Percentiles rank a stretch among this genome's conserved stretches.
phyloP scores from a whole-genome alignment of 2,329 filamentous ascomycete genomes.

The Fusarium penzigii region DNA sequence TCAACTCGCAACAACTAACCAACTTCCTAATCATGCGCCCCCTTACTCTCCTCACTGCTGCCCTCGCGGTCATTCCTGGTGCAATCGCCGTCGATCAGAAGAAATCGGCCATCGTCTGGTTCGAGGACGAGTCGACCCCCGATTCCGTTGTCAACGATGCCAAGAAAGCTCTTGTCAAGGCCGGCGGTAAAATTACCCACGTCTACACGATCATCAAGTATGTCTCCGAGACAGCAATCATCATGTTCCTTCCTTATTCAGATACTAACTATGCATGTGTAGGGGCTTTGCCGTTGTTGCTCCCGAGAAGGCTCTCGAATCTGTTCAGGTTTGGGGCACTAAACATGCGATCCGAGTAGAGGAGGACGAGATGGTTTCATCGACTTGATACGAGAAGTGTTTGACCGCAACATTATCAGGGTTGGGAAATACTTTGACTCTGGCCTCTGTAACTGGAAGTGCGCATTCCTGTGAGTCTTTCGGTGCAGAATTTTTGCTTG shows the following conservation, averaged over 20 bases:
- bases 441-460: slow-evolving; percentile 12
- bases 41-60: slow-evolving; percentile 50
- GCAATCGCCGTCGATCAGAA: slow-evolving; percentile 64
- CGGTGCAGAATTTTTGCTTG: slow-evolving; percentile 14
- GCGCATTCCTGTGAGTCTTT: slow-evolving; percentile 6
- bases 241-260: background rate
- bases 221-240: slow-evolving; percentile 28
- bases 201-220: slow-evolving; percentile 71
- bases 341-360: slow-evolving; percentile 60
- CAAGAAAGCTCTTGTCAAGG: slow-evolving; percentile 68
- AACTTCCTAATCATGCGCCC: slow-evolving; percentile 61
- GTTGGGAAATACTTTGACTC: slow-evolving; percentile 11
- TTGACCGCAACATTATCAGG: background rate
- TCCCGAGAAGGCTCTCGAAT: slow-evolving; percentile 67
- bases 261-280: slow-evolving; percentile 25
- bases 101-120: slow-evolving; percentile 78
- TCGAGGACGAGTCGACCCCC: slow-evolving; percentile 65
- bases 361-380: slow-evolving; percentile 70
- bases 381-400: slow-evolving; percentile 8
- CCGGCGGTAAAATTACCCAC: slow-evolving; percentile 78
- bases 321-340: slow-evolving; percentile 63
- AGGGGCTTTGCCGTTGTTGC: slow-evolving; percentile 80
- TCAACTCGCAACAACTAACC: background rate
- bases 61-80: slow-evolving; percentile 60
- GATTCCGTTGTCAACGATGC: slow-evolving; percentile 68